Percentiles rank a stretch among this genome's conserved stretches.
Conservation (phyloP, 2,329 filamentous ascomycete genomes). For the Pseudogymnoascus sp. region DNA sequence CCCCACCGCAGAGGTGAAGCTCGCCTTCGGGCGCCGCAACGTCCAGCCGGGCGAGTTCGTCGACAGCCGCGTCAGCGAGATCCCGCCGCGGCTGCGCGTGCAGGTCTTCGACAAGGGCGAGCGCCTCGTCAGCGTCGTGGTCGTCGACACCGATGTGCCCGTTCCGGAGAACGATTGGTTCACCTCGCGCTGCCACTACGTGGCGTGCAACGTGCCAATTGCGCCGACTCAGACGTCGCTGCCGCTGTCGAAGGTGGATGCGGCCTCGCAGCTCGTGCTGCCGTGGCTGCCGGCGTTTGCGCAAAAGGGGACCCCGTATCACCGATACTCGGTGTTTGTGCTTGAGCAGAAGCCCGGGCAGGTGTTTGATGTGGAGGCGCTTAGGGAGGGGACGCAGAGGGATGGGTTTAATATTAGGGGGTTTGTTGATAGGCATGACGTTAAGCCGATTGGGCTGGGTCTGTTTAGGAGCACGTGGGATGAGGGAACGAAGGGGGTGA, state of each 20-base stretch:
- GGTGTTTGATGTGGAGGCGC: constrained; percentile 47
- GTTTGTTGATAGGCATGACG: constrained; percentile 60
- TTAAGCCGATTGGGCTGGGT: constrained; percentile 70
- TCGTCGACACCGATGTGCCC: constrained; percentile 87
- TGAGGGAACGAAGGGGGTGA: constrained; percentile 75
- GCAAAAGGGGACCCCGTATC: constrained; percentile 85
- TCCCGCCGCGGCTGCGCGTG: constrained; percentile 65
- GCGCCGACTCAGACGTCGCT: constrained; percentile 52
- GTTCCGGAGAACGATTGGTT: constrained; percentile 67
- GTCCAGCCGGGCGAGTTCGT: constrained; percentile 72
- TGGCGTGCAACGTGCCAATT: constrained; percentile 66
- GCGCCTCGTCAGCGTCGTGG: constrained; percentile 73
- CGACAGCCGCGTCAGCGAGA: constrained; percentile 63
- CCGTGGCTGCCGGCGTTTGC: constrained; percentile 82
- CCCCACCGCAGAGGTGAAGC: constrained; percentile 67
- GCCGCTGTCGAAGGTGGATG: constrained; percentile 53
- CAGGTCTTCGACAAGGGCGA: constrained; percentile 78
- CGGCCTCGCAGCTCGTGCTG: constrained; percentile 56
- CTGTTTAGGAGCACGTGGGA: constrained; percentile 90
- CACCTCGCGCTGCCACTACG: constrained; percentile 74
- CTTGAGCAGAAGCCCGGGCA: constrained; percentile 65
- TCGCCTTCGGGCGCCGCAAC: constrained; percentile 66
- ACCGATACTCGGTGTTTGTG: constrained; percentile 76
- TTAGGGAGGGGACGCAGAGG: constrained; percentile 48
- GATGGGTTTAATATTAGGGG: constrained; percentile 68